A percentile compares a stretch with the other conserved stretches of the same genome.
Evolutionary conservation across 1,284 basidiomycete species (phyloP).

Genomic region (Rhodofomes roseus): DNA sequence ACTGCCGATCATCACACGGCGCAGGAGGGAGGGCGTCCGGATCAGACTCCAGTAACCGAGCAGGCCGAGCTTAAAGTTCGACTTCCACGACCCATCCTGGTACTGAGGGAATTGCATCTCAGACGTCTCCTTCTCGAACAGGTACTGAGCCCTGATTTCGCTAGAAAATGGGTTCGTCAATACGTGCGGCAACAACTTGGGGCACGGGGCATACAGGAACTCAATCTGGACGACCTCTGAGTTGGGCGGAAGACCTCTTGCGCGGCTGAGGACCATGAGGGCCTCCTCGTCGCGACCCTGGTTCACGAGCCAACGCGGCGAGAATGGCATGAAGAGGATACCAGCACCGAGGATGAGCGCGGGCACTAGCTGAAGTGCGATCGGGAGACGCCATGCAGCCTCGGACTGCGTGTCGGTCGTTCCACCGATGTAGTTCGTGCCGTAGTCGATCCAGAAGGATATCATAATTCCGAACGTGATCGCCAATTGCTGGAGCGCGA

Average conservation of each 20-base stretch:
- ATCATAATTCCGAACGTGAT: constrained; percentile 71
- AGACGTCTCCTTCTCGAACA: constrained; percentile 67
- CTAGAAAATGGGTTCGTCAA: constrained; percentile 26
- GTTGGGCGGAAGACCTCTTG: constrained; percentile 54
- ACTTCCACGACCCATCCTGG: constrained; percentile 56
- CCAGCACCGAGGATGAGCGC: constrained; percentile 64
- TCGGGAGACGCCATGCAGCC: constrained; percentile 75
- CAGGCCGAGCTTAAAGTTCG: constrained; percentile 60
- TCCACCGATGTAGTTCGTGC: constrained; percentile 73
- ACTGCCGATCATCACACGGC: constrained; percentile 56
- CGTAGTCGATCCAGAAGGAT: constrained; percentile 82
- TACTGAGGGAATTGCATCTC: constrained; percentile 56
- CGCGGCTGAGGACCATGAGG: constrained; percentile 56
- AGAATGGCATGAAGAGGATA: constrained; percentile 68
- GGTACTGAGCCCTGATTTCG: constrained; percentile 75
- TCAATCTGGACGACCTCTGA: constrained; percentile 73
- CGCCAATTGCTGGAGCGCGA: constrained; percentile 78
- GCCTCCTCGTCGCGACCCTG: constrained; percentile 74
- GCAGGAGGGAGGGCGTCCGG: constrained; percentile 46
- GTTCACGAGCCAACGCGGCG: constrained; percentile 72
- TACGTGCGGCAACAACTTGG: background rate
- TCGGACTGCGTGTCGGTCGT: constrained; percentile 49
- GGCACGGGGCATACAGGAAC: constrained; percentile 50
- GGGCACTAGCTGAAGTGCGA: constrained; percentile 74
- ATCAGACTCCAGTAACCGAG: constrained; percentile 56